Evolutionary conservation across 2,329 filamentous ascomycete genomes (phyloP), one percentile per base, ranked within the genome.

Genomic region (Aspergillus sp.): DNA sequence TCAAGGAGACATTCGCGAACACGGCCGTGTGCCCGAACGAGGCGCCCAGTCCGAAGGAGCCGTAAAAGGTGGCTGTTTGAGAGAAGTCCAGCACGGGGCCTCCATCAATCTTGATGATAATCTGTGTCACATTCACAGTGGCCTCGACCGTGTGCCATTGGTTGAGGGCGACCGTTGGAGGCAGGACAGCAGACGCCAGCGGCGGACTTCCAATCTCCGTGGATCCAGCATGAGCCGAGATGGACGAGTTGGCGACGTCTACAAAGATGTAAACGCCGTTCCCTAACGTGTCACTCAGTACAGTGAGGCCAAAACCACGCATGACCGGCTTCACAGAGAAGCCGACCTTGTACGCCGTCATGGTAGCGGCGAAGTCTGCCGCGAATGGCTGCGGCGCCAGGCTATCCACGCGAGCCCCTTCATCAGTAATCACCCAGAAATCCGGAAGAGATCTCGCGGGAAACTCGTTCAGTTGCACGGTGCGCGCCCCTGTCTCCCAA

Each of bases 1-100:
- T 19, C 16, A 58, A 26, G 9, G 53, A 58, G 14, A 58, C 40
- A 32, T 56, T 54, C 3, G 45, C 47, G 26, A 51, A 58, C 16
- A 50, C 5, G 3, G 65, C 62, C 3, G 57, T 52, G 35, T 70
- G 67, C 2, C 60, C 62, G 7, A 67, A 60, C 3, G 65, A 66
- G 14, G 68, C 63, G 19, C 68, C 68, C 4, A 71, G 35, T 0
- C 68, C 66, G 41, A 67, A 70, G 1, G 66, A 67, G 11, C 67
- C 68, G 24, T 51, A 64, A 49, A 67, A 64, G 1, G 58, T 47
- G 6, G 57, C 47, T 1, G 60, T 65, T 40, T 70, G 68, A 14
- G 59, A 56, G 38, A 71, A 57, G 14, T 60, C 44, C 19, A 70
- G 38, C 4, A 65, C 59, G 6, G 48, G 36, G 4, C 30, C 4